Evolutionary conservation across 1,139 yeast genomes (phyloP), one percentile per base, ranked within the genome.

Genomic region (Suhomyces bribrorum): DNA sequence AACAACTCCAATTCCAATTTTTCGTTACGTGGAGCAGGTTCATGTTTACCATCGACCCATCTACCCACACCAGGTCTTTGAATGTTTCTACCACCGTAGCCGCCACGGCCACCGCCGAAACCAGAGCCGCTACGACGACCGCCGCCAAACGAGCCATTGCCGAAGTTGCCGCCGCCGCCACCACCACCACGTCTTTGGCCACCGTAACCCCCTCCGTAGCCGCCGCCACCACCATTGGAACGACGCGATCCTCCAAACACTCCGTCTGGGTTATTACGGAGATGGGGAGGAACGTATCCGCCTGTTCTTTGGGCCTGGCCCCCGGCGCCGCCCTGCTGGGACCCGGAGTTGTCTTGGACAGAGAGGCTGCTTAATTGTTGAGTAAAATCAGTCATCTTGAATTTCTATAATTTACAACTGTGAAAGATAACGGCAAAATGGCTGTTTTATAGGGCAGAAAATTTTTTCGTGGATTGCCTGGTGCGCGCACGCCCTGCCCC

Each of bases 31-130:
- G 81, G 77, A 43, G 96, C 88, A 42, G 95, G 96, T 50, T 81
- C 75, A 63, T 92, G 98, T 61, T 81, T 80, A 52, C 97, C 97
- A 57, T 90, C 86, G 44, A 75, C 82, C 81, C 90, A 92, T 52
- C 74, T 75, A 54, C 96, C 96, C 44, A 74, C 76, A 46, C 80
- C 78, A 18, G 73, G 68, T 26, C 54, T 53, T 33, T 39, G 37
- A 45, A 63, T 50, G 39, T 62, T 56, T 46, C 62, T 54, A 34
- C 70, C 56, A 41, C 67, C 61, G 22, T 31, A 31, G 24, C 44
- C 45, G 23, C 50, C 48, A 29, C 45, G 45, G 30, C 47, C 36
- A 38, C 50, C 49, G 33, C 64, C 62, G 41, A 61, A 55, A 37
- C 63, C 57, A 45, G 59, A 58, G 31, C 63, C 53, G 49, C 70